Base-by-base conservation (phyloP, 2,329 filamentous ascomycete genomes). In the Metarhizium rileyi region DNA sequence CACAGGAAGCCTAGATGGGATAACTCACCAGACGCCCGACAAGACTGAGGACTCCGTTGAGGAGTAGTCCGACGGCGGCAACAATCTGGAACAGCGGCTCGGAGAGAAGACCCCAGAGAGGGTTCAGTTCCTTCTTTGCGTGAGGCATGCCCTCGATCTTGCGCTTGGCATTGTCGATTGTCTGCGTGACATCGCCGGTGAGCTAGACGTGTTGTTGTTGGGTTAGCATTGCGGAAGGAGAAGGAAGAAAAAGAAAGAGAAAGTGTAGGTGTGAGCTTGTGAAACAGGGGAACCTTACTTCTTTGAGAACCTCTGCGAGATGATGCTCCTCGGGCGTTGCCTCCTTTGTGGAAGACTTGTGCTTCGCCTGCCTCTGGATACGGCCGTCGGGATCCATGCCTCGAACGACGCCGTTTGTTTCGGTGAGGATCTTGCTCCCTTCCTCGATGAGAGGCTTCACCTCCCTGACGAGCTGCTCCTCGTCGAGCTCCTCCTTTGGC, bases 51-150 rank as follows among this genome's bases (percentile, higher is more conserved):
- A 96, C 90, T 65, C 90, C 90, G 47, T 75, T 83, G 53, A 96
- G 74, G 55, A 95, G 68, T 52, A 95, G 70, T 22, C 90, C 90
- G 43, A 95, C 90, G 10, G 87, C 90, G 8, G 90, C 88, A 45
- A 95, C 78, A 63, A 95, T 95, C 76, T 96, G 90, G 77, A 90
- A 88, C 22, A 95, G 73, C 10, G 90, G 90, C 74, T 95, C 88
- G 33, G 81, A 81, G 14, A 93, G 73, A 45, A 95, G 74, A 27
- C 74, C 81, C 89, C 90, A 95, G 27, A 96, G 80, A 10, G 90
- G 90, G 71, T 91, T 95, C 53, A 95, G 77, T 73, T 91, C 84
- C 77, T 95, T 91, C 84, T 95, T 94, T 41, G 89, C 90, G 57
- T 94, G 86, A 5, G 90, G 90, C 87, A 95, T 93, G 62, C 87